phyloP scores from a whole-genome alignment of 768 basidiomycete species.

The Auriscalpium microsporum region DNA sequence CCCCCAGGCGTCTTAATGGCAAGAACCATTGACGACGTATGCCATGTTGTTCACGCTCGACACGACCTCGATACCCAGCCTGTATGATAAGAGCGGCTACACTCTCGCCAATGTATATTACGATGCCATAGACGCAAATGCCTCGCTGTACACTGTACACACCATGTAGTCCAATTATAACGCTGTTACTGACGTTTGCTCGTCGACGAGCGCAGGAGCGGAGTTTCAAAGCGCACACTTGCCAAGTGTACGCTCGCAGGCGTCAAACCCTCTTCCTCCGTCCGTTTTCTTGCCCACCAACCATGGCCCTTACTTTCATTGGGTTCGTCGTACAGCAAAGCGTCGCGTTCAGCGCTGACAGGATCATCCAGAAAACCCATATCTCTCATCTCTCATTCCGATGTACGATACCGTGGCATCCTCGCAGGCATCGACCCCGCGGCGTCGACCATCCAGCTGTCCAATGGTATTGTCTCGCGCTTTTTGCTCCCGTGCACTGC shows the following conservation, averaged over 20 bases:
- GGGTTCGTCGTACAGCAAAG: constrained; percentile 2
- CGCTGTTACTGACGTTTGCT: too few relatives aligned
- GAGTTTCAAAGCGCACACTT: constrained; percentile 12
- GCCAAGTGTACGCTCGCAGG: not conserved
- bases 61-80: not conserved
- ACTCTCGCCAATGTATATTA: not conserved
- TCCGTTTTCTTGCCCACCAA: not conserved
- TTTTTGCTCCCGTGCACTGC: not conserved
- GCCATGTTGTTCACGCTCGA: constrained; percentile 1
- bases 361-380: constrained; percentile 63
- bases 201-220: not conserved
- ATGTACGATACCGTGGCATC: constrained; percentile 85
- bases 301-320: constrained; percentile 16
- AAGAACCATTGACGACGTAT: not conserved
- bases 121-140: not conserved
- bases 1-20: not conserved
- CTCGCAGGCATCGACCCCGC: constrained; percentile 80
- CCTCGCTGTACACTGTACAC: not conserved
- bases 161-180: not conserved
- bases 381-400: constrained; percentile 83
- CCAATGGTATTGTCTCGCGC: constrained; percentile 53
- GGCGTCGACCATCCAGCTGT: constrained; percentile 81
- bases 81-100: not conserved
- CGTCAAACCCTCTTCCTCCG: not conserved
- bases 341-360: constrained; percentile 6